Conservation (phyloP, 129 eudicot genomes). For the Arctium lappa region DNA sequence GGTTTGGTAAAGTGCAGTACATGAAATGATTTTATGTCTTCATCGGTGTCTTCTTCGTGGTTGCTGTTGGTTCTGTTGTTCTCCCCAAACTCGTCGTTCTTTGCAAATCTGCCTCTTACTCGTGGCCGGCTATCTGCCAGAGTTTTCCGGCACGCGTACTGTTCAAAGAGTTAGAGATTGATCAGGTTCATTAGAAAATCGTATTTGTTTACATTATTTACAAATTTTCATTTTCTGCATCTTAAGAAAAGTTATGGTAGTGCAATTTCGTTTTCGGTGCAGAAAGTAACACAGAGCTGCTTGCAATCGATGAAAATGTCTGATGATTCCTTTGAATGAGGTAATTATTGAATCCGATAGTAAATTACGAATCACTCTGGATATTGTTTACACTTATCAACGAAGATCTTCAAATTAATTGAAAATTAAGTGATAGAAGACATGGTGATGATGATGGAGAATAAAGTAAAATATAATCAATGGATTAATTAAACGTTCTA, state of each 20-base stretch:
- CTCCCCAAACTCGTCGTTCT: constrained; percentile 67
- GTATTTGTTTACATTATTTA: neutral
- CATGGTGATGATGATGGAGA: neutral
- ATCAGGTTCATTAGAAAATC: neutral
- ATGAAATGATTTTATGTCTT: constrained; percentile 36
- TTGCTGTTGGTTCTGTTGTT: constrained; percentile 28
- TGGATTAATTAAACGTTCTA: neutral
- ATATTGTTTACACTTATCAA: neutral
- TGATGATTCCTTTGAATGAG: neutral
- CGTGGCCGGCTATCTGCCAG: constrained; percentile 87
- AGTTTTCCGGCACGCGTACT: constrained; percentile 89
- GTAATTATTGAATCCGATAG: neutral
- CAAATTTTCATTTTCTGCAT: neutral
- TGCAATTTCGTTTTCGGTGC: neutral
- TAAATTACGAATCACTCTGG: neutral
- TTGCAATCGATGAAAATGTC: neutral
- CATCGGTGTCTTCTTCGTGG: constrained; percentile 52
- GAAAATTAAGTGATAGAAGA: neutral
- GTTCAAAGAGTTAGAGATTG: neutral
- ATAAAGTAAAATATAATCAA: too few species aligned
- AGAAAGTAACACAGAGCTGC: neutral
- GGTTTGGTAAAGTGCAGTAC: constrained; percentile 4
- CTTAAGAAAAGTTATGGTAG: neutral
- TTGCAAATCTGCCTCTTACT: constrained; percentile 83
- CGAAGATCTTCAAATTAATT: neutral